These are phyloP conservation scores for Trichocladium antarcticum DNA, from an alignment of 495 filamentous ascomycete genomes.

Conservation along the genomic window DNA sequence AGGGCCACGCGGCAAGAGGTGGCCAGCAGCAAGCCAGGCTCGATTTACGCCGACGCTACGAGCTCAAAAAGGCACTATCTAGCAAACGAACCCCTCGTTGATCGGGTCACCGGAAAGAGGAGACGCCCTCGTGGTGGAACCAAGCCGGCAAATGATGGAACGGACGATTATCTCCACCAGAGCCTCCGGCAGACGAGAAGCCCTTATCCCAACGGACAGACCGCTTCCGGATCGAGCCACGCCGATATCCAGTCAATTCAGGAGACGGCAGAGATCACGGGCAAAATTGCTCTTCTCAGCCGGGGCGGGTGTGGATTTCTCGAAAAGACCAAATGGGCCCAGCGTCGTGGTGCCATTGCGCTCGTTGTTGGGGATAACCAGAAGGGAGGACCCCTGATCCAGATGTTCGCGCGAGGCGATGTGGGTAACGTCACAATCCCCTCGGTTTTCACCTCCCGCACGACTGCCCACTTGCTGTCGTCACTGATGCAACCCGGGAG, in stretches of 20 bases:
- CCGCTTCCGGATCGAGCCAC: conserved; percentile 45
- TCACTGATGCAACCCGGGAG: conserved; percentile 69
- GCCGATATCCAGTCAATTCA: conserved; percentile 93
- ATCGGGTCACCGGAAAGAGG: conserved; percentile 15
- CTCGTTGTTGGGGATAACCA: conserved; percentile 92
- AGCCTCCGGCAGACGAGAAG: conserved; percentile 35
- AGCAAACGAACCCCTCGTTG: conserved; percentile 18
- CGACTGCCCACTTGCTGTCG: conserved; percentile 85
- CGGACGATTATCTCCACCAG: conserved; percentile 82
- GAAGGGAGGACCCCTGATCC: conserved; percentile 73
- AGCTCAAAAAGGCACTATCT: conserved; percentile 11
- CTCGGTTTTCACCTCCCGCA: conserved; percentile 87
- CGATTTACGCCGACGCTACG: conserved; percentile 5
- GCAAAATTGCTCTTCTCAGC: conserved; percentile 81
- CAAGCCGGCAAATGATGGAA: conserved; percentile 56
- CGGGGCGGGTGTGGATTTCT: conserved; percentile 92
- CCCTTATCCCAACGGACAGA: conserved; percentile 22
- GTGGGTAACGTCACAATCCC: conserved; percentile 92
- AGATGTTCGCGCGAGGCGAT: conserved; percentile 93
- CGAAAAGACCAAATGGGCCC: conserved; percentile 94
- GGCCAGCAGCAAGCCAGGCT: conserved; percentile 11
- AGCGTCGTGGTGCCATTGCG: conserved; percentile 75
- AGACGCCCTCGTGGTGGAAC: conserved; percentile 12
- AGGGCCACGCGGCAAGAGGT: conserved; percentile 15
- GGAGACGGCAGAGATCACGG: conserved; percentile 85